Evolutionary conservation across 148 eudicot genomes (phyloP), one percentile per base, ranked within the genome.

Genomic region (Simmondsia chinensis): DNA sequence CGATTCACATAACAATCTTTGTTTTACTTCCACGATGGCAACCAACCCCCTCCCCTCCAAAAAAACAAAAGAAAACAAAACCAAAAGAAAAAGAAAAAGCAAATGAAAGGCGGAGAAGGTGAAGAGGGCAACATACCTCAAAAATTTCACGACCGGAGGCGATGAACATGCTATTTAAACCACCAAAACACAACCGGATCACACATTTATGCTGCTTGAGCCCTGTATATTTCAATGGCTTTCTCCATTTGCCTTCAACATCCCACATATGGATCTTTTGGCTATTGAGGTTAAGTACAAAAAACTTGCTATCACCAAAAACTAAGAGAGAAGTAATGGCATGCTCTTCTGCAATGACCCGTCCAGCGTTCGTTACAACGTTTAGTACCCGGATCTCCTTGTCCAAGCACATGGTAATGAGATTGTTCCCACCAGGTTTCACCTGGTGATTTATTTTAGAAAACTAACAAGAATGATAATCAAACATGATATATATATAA

Each of bases 221-320:
- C 54, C 97, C 97, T 19, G 51, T 49, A 59, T 73, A 88, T 54
- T 71, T 64, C 54, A 71, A 46, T 16, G 97, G 97, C 44, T 78
- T 64, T 9, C 9, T 20, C 87, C 77, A 78, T 52, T 66, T 68
- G 8, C 79, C 88, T 4, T 46, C 77, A 50, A 89, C 66, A 69
- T 75, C 97, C 94, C 97, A 88, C 85, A 81, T 53, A 57, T 88
- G 97, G 53, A 85, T 84, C 72, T 89, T 93, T 69, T 89, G 85
- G 52, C 87, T 83, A 44, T 80, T 88, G 40, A 88, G 86, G 56
- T 80, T 88, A n/a, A 83, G 87, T 7, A 75, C 64, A 34, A 83
- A 63, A 49, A 63, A 81, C 46, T 63, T 78, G 18, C 94, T 57
- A 52, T 88, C 97, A 31, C 63, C 61, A 4, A 94, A 83, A 31